Evolutionary conservation across 2,329 filamentous ascomycete genomes (phyloP), one percentile per base, ranked within the genome.

Genomic region (Xylaria multiplex): DNA sequence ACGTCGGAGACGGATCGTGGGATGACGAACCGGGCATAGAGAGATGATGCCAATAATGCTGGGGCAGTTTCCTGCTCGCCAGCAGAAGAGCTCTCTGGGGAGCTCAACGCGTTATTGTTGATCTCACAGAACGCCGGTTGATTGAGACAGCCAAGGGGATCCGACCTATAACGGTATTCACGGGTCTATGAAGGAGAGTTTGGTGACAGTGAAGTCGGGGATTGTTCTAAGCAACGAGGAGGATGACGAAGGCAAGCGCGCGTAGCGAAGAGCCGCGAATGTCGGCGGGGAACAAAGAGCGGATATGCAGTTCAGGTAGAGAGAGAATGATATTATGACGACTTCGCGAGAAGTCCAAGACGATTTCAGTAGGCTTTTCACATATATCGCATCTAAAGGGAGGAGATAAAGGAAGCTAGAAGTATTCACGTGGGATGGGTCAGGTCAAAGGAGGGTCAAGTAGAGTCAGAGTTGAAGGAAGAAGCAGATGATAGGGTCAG

Each of bases 1-100:
- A 70, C 59, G 66, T 67, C 67, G 73, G 69, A 61, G 75, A 75
- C 63, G 68, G 69, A 66, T 76, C 74, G 72, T 75, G 74, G 72
- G 68, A 69, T 61, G 74, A 78, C 75, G 76, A 76, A 78, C 75
- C 74, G 76, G 75, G 74, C 76, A 77, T 78, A 76, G 75, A 76
- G 71, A 70, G 71, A 71, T 69, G 69, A 69, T 74, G 73, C 65
- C 66, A 50, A 64, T 64, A 68, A 64, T 69, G 74, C 72, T 72
- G 74, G 72, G 72, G 72, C 73, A 76, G 75, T 77, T 70, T 72
- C 75, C 76, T 77, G 75, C 76, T 73, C 71, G 66, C 74, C 74
- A 75, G 75, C 75, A 72, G 72, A 76, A 69, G 74, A 75, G 74
- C 75, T 75, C 75, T 67, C 57, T 59, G 42, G 55, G 53, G 71